These are phyloP conservation scores for Aspergillus sp. DNA, from an alignment of 2,329 filamentous ascomycete species.

Conservation along the genomic window DNA sequence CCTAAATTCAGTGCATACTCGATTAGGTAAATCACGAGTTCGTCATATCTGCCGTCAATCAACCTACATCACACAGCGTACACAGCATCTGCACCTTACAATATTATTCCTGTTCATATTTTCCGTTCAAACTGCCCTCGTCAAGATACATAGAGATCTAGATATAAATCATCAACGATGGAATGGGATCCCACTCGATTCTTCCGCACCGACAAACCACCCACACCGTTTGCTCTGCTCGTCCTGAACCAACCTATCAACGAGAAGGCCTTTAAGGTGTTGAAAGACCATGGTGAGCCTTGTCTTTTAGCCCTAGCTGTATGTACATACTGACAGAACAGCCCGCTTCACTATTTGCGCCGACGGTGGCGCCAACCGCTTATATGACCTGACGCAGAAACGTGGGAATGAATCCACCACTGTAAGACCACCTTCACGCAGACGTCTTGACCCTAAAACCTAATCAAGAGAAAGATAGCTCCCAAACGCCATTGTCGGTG, in stretches of 20 bases:
- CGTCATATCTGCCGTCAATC: too few relatives aligned
- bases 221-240: constrained; percentile 42
- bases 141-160: too few relatives aligned
- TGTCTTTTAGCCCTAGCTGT: neutral
- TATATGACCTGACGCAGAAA: constrained; percentile 46
- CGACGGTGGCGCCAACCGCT: constrained; percentile 80
- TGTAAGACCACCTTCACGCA: constrained; percentile 16
- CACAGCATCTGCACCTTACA: too few relatives aligned
- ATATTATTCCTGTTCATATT: too few relatives aligned
- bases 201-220: constrained; percentile 22
- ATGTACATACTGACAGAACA: constrained; percentile 22
- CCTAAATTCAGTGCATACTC: too few relatives aligned
- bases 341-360: constrained; percentile 67
- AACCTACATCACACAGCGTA: too few relatives aligned
- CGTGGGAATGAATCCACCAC: constrained; percentile 21
- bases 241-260: constrained; percentile 56
- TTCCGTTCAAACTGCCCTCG: neutral
- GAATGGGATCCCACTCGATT: constrained; percentile 37
- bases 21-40: too few relatives aligned
- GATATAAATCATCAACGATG: constrained; percentile 11
- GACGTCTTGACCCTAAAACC: constrained; percentile 16
- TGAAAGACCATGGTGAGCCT: constrained; percentile 29
- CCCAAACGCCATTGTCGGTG: constrained; percentile 71
- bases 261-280: constrained; percentile 29
- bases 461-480: constrained; percentile 32